These are phyloP conservation scores for Exobasidium cylindrosporum DNA, from an alignment of 1,284 basidiomycete species.

Conservation along the genomic window DNA sequence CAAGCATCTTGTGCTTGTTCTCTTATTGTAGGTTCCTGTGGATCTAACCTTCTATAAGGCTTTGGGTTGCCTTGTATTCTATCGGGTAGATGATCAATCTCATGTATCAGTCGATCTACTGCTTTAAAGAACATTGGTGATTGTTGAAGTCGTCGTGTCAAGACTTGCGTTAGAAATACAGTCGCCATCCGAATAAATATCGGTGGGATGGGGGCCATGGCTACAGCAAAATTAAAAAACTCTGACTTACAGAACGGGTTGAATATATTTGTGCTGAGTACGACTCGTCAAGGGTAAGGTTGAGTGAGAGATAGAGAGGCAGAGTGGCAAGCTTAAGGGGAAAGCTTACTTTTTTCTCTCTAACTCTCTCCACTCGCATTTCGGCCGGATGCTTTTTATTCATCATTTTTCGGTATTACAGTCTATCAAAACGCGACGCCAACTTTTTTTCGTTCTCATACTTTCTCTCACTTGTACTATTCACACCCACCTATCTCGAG, in stretches of 20 bases:
- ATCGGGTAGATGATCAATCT: slow-evolving; percentile 41
- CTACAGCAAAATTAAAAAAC: too few relatives aligned
- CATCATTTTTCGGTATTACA: too few relatives aligned
- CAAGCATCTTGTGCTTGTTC: slow-evolving; percentile 34
- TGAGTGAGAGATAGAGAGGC: not conserved
- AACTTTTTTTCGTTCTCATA: not conserved
- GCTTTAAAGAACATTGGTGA: slow-evolving; percentile 40
- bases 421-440: not conserved
- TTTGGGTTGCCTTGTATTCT: slow-evolving; percentile 34
- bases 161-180: slow-evolving; percentile 31
- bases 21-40: slow-evolving; percentile 32
- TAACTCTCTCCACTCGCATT: not conserved
- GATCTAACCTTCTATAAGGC: slow-evolving; percentile 19
- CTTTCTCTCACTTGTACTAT: too few relatives aligned
- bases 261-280: slow-evolving; percentile 1
- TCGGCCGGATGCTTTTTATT: not conserved
- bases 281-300: not conserved
- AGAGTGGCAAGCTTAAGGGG: not conserved
- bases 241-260: not conserved
- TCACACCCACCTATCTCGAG: too few relatives aligned
- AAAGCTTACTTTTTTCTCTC: not conserved
- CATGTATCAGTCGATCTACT: slow-evolving; percentile 43
- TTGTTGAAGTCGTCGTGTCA: slow-evolving; percentile 33
- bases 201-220: slow-evolving; percentile 41
- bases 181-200: slow-evolving; percentile 38